These are phyloP conservation scores for Apiospora arundinis DNA, from an alignment of 2,329 filamentous ascomycete species.

Conservation along the genomic window DNA sequence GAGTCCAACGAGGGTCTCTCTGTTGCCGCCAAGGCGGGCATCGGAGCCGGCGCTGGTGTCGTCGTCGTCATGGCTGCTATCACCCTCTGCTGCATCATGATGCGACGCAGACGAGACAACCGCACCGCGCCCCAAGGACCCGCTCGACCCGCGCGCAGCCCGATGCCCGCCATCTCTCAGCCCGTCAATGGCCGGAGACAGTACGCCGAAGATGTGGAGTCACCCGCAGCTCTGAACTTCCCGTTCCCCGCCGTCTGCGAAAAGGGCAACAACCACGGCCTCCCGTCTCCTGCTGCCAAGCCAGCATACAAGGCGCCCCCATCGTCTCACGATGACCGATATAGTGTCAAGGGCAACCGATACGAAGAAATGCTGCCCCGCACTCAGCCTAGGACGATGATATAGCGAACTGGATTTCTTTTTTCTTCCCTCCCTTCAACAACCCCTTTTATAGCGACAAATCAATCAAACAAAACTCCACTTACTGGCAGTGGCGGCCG, in stretches of 20 bases:
- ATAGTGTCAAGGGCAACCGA: constrained; percentile 20
- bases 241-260: not conserved
- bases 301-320: constrained; percentile 11
- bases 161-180: constrained; percentile 24
- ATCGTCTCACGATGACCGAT: constrained; percentile 15
- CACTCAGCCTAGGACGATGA: constrained; percentile 23
- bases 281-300: not conserved
- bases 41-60: constrained; percentile 26
- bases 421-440: not conserved
- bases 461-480: not conserved
- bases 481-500: not conserved
- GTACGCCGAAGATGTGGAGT: constrained; percentile 23
- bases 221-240: not conserved
- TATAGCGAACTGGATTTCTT: not conserved
- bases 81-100: constrained; percentile 22
- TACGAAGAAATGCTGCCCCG: constrained; percentile 27
- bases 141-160: constrained; percentile 21
- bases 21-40: constrained; percentile 25
- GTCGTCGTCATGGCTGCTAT: constrained; percentile 23
- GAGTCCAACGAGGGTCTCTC: constrained; percentile 10
- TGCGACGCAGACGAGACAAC: constrained; percentile 8
- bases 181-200: constrained; percentile 24
- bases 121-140: not conserved
- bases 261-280: not conserved
- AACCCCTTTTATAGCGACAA: not conserved